phyloP scores from a whole-genome alignment of 306 rosid species.

The Echinosophora koreensis region DNA sequence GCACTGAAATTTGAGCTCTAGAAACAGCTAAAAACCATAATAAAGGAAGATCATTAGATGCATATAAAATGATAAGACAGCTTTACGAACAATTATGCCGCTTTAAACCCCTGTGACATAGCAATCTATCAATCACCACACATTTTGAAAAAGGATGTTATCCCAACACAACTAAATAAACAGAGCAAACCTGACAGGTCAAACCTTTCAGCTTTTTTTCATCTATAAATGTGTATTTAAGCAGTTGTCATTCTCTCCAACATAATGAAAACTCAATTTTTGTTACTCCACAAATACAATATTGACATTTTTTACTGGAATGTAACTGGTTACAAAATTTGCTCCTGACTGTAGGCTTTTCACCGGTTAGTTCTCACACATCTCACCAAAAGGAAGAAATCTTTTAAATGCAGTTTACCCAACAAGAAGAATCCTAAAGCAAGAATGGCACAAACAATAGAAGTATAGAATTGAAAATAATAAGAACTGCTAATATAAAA shows the following conservation, averaged over 20 bases:
- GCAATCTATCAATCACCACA: background rate
- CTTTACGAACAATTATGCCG: background rate
- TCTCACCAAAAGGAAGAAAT: background rate
- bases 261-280: background rate
- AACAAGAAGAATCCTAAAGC: slow-evolving; percentile 8
- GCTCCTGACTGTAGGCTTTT: background rate
- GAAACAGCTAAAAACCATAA: slow-evolving; percentile 59
- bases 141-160: background rate
- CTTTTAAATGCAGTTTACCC: background rate
- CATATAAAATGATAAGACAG: slow-evolving; percentile 3
- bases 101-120: slow-evolving; percentile 16
- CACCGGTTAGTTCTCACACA: background rate
- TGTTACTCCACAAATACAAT: slow-evolving; percentile 1
- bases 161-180: background rate
- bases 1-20: slow-evolving; percentile 83
- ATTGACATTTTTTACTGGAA: background rate
- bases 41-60: slow-evolving; percentile 35
- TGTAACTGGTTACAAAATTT: background rate
- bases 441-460: background rate
- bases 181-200: background rate
- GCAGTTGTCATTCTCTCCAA: slow-evolving; percentile 6
- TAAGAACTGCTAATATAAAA: slow-evolving; percentile 15
- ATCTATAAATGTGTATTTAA: background rate
- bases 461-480: background rate
- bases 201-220: background rate